phyloP scores from a whole-genome alignment of 208 protist genomes.

The Leptomonas pyrrhocoris region DNA sequence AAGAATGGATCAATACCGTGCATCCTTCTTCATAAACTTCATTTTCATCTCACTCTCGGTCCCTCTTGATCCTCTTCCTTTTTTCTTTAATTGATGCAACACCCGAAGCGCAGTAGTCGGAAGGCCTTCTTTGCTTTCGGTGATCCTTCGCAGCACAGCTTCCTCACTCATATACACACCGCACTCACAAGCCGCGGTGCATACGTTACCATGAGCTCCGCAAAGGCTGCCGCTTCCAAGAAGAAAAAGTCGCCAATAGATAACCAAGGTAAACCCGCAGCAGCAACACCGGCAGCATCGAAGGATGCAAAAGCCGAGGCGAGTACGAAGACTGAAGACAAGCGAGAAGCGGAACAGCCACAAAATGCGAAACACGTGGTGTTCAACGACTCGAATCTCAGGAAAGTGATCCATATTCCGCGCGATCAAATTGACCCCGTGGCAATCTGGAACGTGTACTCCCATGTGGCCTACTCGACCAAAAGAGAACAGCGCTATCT shows the following conservation, averaged over 20 bases:
- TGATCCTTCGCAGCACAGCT: neutral
- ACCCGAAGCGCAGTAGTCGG: neutral
- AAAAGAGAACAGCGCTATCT: conserved; percentile 52
- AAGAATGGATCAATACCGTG: too few species aligned
- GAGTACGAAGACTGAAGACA: neutral
- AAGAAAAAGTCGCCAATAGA: conserved; percentile 9
- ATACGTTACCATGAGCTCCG: conserved; percentile 2
- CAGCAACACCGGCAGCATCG: neutral
- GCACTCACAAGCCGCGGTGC: neutral
- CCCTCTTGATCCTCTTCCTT: neutral
- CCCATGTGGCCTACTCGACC: conserved; percentile 45
- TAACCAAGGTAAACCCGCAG: neutral
- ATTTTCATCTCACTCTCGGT: neutral
- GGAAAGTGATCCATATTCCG: conserved; percentile 22
- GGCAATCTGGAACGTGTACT: conserved; percentile 59
- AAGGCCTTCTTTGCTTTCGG: neutral
- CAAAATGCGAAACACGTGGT: neutral
- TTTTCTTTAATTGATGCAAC: too few species aligned
- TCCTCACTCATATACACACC: neutral
- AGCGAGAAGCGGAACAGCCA: neutral
- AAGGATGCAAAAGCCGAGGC: neutral
- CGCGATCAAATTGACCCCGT: conserved; percentile 47
- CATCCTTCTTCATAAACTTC: neutral
- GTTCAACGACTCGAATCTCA: conserved; percentile 16
- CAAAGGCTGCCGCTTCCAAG: neutral